These are phyloP conservation scores for Ogataea trehalophila DNA, from an alignment of 805 yeast genomes.

Conservation along the genomic window DNA sequence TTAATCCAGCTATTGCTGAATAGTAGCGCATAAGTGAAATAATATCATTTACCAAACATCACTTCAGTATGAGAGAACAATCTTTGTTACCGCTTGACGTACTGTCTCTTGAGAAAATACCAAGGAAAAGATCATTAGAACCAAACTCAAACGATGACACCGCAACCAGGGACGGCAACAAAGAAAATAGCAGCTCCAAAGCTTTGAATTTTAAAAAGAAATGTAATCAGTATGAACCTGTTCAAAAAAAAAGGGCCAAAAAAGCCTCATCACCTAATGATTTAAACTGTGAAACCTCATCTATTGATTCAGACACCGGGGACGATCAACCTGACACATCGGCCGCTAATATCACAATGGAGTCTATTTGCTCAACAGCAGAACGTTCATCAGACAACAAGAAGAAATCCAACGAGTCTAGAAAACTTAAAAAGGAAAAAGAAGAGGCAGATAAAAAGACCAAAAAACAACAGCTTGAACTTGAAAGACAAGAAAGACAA, in stretches of 20 bases:
- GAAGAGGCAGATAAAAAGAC: conserved; percentile 5
- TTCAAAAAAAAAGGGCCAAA: not conserved
- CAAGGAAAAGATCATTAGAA: conserved; percentile 7
- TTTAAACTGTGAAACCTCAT: not conserved
- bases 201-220: too few relatives aligned
- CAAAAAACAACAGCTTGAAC: conserved; percentile 1
- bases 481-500: too few relatives aligned
- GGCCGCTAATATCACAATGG: too few relatives aligned
- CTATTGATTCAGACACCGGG: not conserved
- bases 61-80: conserved; percentile 9
- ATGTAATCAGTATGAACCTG: not conserved
- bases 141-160: not conserved
- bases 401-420: conserved; percentile 5
- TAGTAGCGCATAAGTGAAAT: too few relatives aligned
- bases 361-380: not conserved
- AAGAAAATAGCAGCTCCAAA: not conserved
- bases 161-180: not conserved
- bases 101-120: conserved; percentile 16
- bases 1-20: too few relatives aligned
- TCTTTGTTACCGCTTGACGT: conserved; percentile 7
- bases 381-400: conserved; percentile 1
- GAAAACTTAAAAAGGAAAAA: conserved; percentile 8
- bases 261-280: conserved; percentile 1
- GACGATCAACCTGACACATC: not conserved
- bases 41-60: too few relatives aligned